Evolutionary conservation across 2,329 filamentous ascomycete genomes (phyloP).

Genomic region (Ploettnerulaceae sp.): DNA sequence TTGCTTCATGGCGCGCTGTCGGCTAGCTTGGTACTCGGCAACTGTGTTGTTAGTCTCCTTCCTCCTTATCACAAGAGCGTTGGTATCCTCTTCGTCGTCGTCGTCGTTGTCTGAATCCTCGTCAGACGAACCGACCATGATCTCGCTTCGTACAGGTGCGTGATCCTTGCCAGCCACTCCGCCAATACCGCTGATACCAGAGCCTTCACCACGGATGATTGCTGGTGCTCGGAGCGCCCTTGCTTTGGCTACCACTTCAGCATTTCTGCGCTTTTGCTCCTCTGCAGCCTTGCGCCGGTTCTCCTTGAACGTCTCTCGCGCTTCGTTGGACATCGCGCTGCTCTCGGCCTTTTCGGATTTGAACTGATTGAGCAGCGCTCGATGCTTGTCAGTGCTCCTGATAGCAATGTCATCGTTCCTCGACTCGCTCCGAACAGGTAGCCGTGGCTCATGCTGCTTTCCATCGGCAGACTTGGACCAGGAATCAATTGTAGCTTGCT

Average conservation of each 20-base stretch:
- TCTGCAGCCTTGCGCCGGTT: slow-evolving; percentile 71
- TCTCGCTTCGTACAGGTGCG: slow-evolving; percentile 67
- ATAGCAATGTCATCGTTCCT: background rate
- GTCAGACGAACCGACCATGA: slow-evolving; percentile 78
- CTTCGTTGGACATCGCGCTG: slow-evolving; percentile 19
- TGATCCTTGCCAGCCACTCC: slow-evolving; percentile 75
- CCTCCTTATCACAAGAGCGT: slow-evolving; percentile 42
- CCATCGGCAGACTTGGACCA: slow-evolving; percentile 52
- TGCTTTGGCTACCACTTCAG: slow-evolving; percentile 64
- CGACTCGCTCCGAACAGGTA: slow-evolving; percentile 14
- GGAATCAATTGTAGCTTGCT: slow-evolving; percentile 55
- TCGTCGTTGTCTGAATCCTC: slow-evolving; percentile 72
- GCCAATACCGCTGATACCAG: slow-evolving; percentile 67
- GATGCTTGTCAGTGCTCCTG: slow-evolving; percentile 12
- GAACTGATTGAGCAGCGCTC: background rate
- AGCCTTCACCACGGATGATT: slow-evolving; percentile 69
- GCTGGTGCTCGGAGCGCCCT: slow-evolving; percentile 53
- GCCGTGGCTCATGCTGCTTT: slow-evolving; percentile 29
- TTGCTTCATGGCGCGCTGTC: slow-evolving; percentile 45
- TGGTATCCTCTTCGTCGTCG: slow-evolving; percentile 56
- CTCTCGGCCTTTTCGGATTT: slow-evolving; percentile 30
- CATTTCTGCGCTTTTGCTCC: slow-evolving; percentile 67
- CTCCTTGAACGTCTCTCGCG: slow-evolving; percentile 57
- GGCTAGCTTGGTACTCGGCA: slow-evolving; percentile 42
- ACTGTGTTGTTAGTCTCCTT: slow-evolving; percentile 35